Base-by-base conservation (phyloP, 805 yeast genomes). In the Blastobotrys attinorum region DNA sequence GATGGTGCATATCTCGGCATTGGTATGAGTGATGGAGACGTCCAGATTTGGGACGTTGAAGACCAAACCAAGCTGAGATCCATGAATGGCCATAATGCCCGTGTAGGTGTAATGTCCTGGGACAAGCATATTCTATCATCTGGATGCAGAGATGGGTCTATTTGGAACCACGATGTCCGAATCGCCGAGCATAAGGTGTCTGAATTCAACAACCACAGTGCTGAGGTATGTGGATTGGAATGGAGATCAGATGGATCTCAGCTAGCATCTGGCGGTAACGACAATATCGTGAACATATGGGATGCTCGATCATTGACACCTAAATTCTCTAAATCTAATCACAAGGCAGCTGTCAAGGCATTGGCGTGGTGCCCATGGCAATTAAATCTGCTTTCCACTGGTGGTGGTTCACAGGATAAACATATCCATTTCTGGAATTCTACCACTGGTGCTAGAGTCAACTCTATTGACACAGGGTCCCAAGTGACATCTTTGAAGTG, bases 381-480 rank as follows among this genome's bases (percentile, higher is more conserved):
- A 54, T 67, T 67, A 23, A 81, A 83, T 47, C 64, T 89, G 43
- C 70, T 90, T 42, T 97, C 97, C n/a, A 83, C 96, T 2, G 98
- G 97, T 4, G 98, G 98, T 42, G 98, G 98, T 13, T 82, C 95
- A 10, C 75, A 84, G 25, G 97, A 92, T 64, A 82, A 79, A 59
- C 76, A 81, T 38, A 84, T 90, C 47, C 90, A 90, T 64, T 86
- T 92, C 64, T 92, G 97, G 97, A 92, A 92, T 63, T 78, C 96
- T 2, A 76, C 85, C 16, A 85, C 94, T 0, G 98, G 97, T 1
- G 77, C 89, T 1, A 69, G 95, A 48, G 77, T 85, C 29, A 86
- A 88, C 52, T 75, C 92, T 7, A 83, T 90, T 18, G 92, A 88
- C 52, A 83, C 97, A 0, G 96, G 90, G 4, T 82, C 96, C 0